phyloP scores from a whole-genome alignment of 2,329 filamentous ascomycete genomes.

The Xylaria arbuscula region DNA sequence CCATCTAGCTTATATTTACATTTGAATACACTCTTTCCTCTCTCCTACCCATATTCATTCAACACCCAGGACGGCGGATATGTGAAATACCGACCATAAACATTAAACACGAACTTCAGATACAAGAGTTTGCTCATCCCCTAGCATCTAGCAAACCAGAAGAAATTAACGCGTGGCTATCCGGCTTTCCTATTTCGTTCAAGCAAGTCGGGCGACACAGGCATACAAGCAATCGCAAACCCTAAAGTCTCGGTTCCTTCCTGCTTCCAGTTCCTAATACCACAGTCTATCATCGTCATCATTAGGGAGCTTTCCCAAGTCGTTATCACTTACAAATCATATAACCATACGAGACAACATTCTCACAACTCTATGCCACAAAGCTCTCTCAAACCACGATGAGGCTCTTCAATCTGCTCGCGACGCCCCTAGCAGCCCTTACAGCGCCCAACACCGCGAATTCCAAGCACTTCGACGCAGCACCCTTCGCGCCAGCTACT shows the following conservation, averaged over 20 bases:
- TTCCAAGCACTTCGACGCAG: slow-evolving; percentile 10
- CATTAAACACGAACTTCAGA: neutral
- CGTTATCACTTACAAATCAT: neutral
- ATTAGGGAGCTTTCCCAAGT: neutral
- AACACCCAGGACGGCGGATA: neutral
- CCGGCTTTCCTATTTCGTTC: neutral
- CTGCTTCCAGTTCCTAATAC: neutral
- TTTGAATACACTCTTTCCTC: neutral
- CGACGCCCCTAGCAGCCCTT: slow-evolving; percentile 28
- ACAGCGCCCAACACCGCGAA: slow-evolving; percentile 2
- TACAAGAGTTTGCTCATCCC: neutral
- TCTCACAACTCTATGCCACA: neutral
- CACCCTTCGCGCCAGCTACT: slow-evolving; percentile 26
- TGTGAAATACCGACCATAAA: neutral
- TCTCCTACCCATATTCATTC: neutral
- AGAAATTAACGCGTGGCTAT: neutral
- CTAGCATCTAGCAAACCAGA: slow-evolving; percentile 1
- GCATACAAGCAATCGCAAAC: neutral
- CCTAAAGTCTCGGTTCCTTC: neutral
- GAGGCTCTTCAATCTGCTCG: slow-evolving; percentile 28
- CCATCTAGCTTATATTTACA: neutral
- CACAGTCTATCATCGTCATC: neutral
- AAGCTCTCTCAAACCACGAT: slow-evolving; percentile 15
- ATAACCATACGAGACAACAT: neutral
- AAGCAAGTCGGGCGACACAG: neutral